Evolutionary conservation across 177 flowering plant genomes (phyloP).

Genomic region (Vitis hybrid): DNA sequence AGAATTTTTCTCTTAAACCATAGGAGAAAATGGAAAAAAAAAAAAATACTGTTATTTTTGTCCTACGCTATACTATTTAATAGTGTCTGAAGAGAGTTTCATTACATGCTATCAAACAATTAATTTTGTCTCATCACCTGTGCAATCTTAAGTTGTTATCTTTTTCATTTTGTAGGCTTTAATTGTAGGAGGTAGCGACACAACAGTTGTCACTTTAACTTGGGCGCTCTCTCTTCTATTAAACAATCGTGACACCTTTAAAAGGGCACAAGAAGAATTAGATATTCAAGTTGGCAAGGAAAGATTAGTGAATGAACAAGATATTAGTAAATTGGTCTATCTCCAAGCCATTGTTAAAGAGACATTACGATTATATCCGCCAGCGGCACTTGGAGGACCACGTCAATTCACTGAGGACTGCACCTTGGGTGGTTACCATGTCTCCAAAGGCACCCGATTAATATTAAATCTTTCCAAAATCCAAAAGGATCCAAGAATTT

Average conservation of each 20-base stretch:
- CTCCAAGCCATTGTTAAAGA: constrained; percentile 6
- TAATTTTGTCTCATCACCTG: too few relatives aligned
- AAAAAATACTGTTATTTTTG: too few relatives aligned
- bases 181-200: constrained; percentile 1
- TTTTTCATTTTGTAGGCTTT: not conserved
- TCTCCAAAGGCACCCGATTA: not conserved
- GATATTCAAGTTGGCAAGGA: constrained; percentile 11
- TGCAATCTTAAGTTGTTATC: too few relatives aligned
- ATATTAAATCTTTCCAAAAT: not conserved
- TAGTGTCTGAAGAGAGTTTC: too few relatives aligned
- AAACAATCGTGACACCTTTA: constrained; percentile 9
- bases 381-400: not conserved
- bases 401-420: not conserved
- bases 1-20: too few relatives aligned
- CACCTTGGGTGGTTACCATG: not conserved
- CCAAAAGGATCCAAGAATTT: not conserved
- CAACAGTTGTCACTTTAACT: constrained; percentile 9
- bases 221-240: constrained; percentile 22
- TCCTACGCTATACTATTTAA: too few relatives aligned
- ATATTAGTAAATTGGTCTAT: not conserved
- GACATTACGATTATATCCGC: constrained; percentile 5
- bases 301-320: not conserved
- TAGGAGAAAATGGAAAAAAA: too few relatives aligned
- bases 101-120: too few relatives aligned
- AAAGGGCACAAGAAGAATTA: constrained; percentile 14